Evolutionary conservation across 2,329 filamentous ascomycete genomes (phyloP).

Genomic region (Monosporascus sp.): DNA sequence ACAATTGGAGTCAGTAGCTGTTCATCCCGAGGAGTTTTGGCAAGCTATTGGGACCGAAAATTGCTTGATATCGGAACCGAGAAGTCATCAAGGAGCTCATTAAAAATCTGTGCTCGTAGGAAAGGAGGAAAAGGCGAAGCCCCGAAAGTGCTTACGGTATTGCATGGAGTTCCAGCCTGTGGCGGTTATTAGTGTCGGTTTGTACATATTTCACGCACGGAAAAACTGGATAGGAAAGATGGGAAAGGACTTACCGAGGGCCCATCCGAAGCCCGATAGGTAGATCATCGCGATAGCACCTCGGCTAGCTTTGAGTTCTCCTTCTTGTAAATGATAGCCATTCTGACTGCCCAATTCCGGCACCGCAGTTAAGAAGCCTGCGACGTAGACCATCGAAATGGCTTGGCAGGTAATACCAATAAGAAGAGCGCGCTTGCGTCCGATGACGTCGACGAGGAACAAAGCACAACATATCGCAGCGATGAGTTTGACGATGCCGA

Average conservation of each 20-base stretch:
- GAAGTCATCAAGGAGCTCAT: too few relatives aligned
- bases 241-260: slow-evolving; percentile 36
- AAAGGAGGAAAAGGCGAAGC: too few relatives aligned
- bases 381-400: slow-evolving; percentile 58
- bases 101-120: too few relatives aligned
- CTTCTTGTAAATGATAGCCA: slow-evolving; percentile 38
- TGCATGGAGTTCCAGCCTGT: slow-evolving; percentile 69
- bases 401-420: slow-evolving; percentile 56
- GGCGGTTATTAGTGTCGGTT: neutral
- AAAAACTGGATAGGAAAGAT: neutral
- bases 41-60: too few relatives aligned
- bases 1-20: too few relatives aligned
- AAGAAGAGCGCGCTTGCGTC: slow-evolving; percentile 63
- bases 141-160: slow-evolving; percentile 38
- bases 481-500: slow-evolving; percentile 68
- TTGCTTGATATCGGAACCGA: too few relatives aligned
- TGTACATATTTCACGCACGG: too few relatives aligned
- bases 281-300: slow-evolving; percentile 72
- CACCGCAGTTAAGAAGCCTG: slow-evolving; percentile 55
- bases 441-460: slow-evolving; percentile 75
- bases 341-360: slow-evolving; percentile 51
- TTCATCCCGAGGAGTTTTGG: too few relatives aligned
- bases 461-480: slow-evolving; percentile 65
- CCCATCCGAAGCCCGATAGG: slow-evolving; percentile 63
- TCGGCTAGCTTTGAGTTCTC: slow-evolving; percentile 52